Percentiles rank a stretch among this genome's conserved stretches.
phyloP scores from a whole-genome alignment of 805 yeast species.

The Lachancea lanzarotensis region DNA sequence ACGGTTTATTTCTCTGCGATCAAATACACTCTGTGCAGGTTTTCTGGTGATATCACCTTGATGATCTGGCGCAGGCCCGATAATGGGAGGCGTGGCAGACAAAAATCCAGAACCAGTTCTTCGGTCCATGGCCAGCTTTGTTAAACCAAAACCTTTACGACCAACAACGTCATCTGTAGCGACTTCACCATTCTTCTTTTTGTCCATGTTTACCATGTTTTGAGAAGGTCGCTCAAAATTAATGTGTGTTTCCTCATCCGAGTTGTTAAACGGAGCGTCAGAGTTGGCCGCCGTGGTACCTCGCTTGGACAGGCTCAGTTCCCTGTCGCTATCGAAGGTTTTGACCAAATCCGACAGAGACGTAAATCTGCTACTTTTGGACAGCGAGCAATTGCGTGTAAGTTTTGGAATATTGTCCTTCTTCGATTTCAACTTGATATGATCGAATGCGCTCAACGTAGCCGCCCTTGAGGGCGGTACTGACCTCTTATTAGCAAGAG shows the following conservation, averaged over 20 bases:
- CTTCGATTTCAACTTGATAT: slow-evolving; percentile 8
- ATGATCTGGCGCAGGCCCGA: too few relatives aligned
- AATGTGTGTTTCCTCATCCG: slow-evolving; percentile 2
- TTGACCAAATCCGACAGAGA: slow-evolving; percentile 11
- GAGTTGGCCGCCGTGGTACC: background rate
- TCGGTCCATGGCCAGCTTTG: too few relatives aligned
- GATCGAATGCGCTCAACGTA: slow-evolving; percentile 16
- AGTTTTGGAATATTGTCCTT: background rate
- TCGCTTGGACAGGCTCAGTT: background rate
- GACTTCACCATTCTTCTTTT: too few relatives aligned
- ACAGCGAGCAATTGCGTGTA: background rate
- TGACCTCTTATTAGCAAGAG: slow-evolving; percentile 13
- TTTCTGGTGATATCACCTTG: too few relatives aligned
- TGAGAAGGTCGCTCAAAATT: background rate
- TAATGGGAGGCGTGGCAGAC: too few relatives aligned
- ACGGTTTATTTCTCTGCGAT: too few relatives aligned
- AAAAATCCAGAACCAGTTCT: too few relatives aligned
- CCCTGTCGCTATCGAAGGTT: background rate
- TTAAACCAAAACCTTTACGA: too few relatives aligned
- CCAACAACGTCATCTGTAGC: too few relatives aligned
- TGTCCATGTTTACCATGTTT: background rate
- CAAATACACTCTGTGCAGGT: too few relatives aligned
- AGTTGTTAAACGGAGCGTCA: background rate
- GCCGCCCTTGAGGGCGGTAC: slow-evolving; percentile 10
- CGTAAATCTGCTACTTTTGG: slow-evolving; percentile 22